Evolutionary conservation across 78 protist species (phyloP).

Genomic region (Chrysochromulina parva): DNA sequence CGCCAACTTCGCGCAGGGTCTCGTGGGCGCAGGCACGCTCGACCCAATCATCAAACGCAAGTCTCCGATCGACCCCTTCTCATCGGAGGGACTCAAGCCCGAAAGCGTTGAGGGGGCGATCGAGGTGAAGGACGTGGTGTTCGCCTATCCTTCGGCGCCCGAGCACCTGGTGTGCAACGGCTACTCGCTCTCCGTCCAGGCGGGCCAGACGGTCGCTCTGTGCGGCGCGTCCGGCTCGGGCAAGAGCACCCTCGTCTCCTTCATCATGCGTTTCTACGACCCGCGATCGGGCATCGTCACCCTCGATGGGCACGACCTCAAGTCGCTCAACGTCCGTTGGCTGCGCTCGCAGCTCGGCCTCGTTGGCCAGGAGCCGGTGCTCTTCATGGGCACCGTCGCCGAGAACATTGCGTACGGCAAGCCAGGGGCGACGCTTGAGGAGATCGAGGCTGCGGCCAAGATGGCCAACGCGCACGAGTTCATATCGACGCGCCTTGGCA

Average conservation of each 20-base stretch:
- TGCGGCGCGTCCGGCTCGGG: constrained; percentile 94
- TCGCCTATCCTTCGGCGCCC: constrained; percentile 77
- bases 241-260: constrained; percentile 66
- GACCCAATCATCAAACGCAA: not conserved
- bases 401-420: constrained; percentile 86
- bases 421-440: not conserved
- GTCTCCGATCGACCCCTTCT: not conserved
- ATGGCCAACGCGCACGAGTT: constrained; percentile 92
- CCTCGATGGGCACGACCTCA: constrained; percentile 73
- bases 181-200: constrained; percentile 52
- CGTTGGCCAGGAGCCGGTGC: constrained; percentile 75
- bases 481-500: constrained; percentile 68
- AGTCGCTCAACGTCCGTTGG: constrained; percentile 23
- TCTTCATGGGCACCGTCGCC: constrained; percentile 76
- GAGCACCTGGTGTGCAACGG: constrained; percentile 62
- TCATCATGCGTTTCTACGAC: constrained; percentile 67
- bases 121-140: constrained; percentile 27
- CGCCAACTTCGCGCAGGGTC: not conserved
- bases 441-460: constrained; percentile 68
- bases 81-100: constrained; percentile 26
- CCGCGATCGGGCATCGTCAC: constrained; percentile 70
- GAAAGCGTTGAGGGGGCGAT: not conserved
- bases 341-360: constrained; percentile 49
- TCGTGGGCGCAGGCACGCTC: not conserved
- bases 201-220: constrained; percentile 82